Conservation (phyloP, 306 rosid genomes). For the Fagus sylvatica region DNA sequence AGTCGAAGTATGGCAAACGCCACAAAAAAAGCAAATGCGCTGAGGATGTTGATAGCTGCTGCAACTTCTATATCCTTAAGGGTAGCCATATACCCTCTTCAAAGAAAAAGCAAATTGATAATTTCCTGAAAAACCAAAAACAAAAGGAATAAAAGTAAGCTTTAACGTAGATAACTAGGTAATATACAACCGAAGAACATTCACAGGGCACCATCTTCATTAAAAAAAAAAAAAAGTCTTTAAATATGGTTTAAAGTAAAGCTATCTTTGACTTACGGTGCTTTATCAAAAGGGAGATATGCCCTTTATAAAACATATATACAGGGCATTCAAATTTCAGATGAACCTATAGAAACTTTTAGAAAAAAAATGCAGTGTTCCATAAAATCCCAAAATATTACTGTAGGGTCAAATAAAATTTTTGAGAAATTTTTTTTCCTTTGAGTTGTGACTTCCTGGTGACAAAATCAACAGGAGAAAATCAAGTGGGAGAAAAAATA, state of each 20-base stretch:
- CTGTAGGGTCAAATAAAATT: neutral
- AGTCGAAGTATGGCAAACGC: slow-evolving; percentile 85
- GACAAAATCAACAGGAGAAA: neutral
- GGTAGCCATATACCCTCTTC: slow-evolving; percentile 59
- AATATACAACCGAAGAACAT: neutral
- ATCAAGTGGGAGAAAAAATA: neutral
- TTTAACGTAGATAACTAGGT: slow-evolving; percentile 16
- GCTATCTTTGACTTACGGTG: neutral
- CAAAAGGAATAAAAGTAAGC: neutral
- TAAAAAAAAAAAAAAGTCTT: neutral
- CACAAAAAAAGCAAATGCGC: slow-evolving; percentile 68
- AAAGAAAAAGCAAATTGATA: slow-evolving; percentile 7
- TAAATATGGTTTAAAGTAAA: neutral
- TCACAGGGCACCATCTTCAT: neutral
- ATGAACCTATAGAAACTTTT: neutral
- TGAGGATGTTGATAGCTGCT: slow-evolving; percentile 85
- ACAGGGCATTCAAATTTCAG: neutral
- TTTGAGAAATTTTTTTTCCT: too few relatives aligned
- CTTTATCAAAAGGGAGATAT: neutral
- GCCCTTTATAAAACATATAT: neutral
- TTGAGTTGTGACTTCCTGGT: neutral
- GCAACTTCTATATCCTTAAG: slow-evolving; percentile 81
- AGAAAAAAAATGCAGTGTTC: neutral
- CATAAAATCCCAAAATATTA: neutral
- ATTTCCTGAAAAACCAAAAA: slow-evolving; percentile 38